Base-by-base conservation (phyloP, 257 asterid species). In the Nicotiana tomentosiformis region DNA sequence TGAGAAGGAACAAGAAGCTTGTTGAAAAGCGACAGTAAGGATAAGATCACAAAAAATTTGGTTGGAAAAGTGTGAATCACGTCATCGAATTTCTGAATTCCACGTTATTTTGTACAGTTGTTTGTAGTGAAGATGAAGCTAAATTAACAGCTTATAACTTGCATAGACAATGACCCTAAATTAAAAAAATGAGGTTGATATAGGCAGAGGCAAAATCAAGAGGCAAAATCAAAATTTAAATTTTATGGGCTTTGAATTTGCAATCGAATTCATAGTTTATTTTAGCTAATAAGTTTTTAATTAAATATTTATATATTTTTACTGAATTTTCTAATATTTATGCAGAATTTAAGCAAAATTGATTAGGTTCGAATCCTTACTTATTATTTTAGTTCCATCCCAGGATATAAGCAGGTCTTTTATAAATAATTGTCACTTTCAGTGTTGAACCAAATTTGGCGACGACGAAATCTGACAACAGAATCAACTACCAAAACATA, bases 1-100 rank as follows among this genome's bases (percentile, higher is more conserved):
- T 43, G 51, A 8, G 15, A 49, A 74, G 33, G 57, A 69, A 69
- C 15, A 1, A 17, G 37, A 72, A 72, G 37, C 60, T 70, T 20
- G 32, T 32, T 66, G 15, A 7, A 66, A 76, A 76, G 8, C 29
- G 43, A 51, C 7, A 51, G 26, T 26, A 51, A 46, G 61, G 60
- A 72, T 43, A 72, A 46, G 60, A 20, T 72, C 23, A 14, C 7
- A 12, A 72, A 46, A 76, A 7, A 51, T 8, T 76, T 51, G 64
- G 80, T 51, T 49, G 80, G 80, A 26, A 76, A 76, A 51, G 26
- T 76, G 9, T 76, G 16, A 76, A 51, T 76, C 29, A 76, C 80
- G 80, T 39, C 80, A 76, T 76, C 39, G 9, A 26, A 76, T 26
- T 51, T 49, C 30, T 26, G 26, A 16, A 46, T 12, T 72, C 61